Conservation (phyloP, 179 eudicot genomes). For the Spinacia oleracea region DNA sequence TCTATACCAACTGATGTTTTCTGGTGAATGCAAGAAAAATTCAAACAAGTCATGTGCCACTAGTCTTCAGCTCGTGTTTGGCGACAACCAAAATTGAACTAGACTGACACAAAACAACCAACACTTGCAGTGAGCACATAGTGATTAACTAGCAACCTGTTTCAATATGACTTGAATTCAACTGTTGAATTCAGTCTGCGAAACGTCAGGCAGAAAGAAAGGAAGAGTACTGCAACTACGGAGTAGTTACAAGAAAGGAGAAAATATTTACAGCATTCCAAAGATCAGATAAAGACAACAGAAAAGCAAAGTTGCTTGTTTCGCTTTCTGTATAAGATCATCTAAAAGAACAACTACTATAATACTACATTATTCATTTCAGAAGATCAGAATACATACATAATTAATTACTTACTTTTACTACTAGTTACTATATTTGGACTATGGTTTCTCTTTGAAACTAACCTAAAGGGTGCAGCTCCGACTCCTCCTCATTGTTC, state of each 20-base stretch:
- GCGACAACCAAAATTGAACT: background rate
- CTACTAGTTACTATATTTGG: background rate
- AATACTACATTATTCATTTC: conserved; percentile 17
- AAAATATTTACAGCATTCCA: conserved; percentile 6
- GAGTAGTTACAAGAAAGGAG: background rate
- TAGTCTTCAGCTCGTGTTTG: background rate
- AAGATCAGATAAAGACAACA: background rate
- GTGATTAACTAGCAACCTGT: background rate
- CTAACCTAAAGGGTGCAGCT: conserved; percentile 55
- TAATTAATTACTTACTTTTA: background rate
- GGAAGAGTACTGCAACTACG: background rate
- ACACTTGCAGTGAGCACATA: background rate
- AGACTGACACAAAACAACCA: background rate
- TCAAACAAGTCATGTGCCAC: background rate
- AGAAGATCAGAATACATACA: background rate
- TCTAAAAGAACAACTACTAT: conserved; percentile 10
- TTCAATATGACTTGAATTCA: background rate
- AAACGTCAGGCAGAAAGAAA: background rate
- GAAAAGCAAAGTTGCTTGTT: background rate
- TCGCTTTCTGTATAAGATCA: conserved; percentile 15
- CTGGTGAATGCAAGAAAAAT: background rate
- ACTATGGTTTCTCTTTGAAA: background rate
- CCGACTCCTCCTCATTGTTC: conserved; percentile 42
- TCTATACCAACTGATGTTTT: background rate
- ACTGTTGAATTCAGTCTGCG: background rate